Evolutionary conservation across 2,329 filamentous ascomycete species (phyloP).

Genomic region (Thelonectria discophora): DNA sequence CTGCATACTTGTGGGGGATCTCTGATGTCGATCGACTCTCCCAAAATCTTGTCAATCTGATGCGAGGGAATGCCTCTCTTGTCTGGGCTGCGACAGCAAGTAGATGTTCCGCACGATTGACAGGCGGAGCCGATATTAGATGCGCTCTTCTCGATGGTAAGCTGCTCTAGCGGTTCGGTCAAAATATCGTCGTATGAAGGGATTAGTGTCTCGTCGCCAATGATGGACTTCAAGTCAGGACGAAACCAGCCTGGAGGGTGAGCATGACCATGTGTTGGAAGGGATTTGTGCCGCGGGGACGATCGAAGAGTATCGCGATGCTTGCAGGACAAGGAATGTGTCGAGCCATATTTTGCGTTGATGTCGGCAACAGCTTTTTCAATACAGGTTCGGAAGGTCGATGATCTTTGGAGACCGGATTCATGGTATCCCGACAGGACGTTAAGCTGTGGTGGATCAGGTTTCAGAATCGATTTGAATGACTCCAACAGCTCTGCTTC

Average conservation of each 20-base stretch:
- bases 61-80: slow-evolving; percentile 20
- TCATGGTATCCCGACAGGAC: slow-evolving; percentile 40
- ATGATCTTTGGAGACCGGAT: slow-evolving; percentile 39
- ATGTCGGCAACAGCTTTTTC: slow-evolving; percentile 45
- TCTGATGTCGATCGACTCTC: slow-evolving; percentile 11
- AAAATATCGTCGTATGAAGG: background rate
- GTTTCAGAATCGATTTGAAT: slow-evolving; percentile 1
- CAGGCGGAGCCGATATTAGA: background rate
- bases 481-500: background rate
- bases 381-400: slow-evolving; percentile 42
- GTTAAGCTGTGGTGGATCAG: slow-evolving; percentile 42
- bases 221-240: background rate
- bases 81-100: background rate
- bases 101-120: background rate
- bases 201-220: background rate
- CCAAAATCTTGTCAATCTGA: slow-evolving; percentile 27
- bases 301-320: background rate
- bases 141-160: background rate
- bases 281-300: background rate
- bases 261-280: background rate
- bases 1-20: background rate
- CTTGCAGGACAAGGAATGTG: slow-evolving; percentile 4
- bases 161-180: background rate
- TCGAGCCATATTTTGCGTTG: slow-evolving; percentile 40
- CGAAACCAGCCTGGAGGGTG: slow-evolving; percentile 4